Evolutionary conservation across 371 early-diverging fungal species (phyloP).

Genomic region (Mortierella sp.): DNA sequence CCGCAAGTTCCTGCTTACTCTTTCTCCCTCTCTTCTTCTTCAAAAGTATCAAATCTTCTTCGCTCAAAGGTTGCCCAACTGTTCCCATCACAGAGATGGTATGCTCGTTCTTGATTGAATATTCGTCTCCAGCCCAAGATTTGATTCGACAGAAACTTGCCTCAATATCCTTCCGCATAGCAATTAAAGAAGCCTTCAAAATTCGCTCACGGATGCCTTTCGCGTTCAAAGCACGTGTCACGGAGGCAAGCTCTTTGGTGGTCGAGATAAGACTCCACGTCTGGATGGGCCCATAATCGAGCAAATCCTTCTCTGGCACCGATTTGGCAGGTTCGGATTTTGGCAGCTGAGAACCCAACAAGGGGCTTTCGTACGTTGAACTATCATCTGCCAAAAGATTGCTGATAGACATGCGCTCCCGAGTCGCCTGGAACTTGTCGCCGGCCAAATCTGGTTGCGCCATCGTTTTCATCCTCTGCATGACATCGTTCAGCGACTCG

Average conservation of each 20-base stretch:
- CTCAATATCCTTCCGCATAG: slow-evolving; percentile 51
- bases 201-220: slow-evolving; percentile 51
- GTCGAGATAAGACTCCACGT: slow-evolving; percentile 53
- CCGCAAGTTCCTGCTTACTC: slow-evolving; percentile 51
- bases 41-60: slow-evolving; percentile 28
- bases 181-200: slow-evolving; percentile 38
- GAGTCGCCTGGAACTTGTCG: slow-evolving; percentile 13
- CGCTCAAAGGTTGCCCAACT: slow-evolving; percentile 40
- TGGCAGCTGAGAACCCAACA: not conserved
- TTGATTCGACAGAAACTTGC: slow-evolving; percentile 33
- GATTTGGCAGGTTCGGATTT: not conserved
- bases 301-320: slow-evolving; percentile 25
- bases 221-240: slow-evolving; percentile 46
- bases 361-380: not conserved
- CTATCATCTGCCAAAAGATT: slow-evolving; percentile 20
- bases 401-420: slow-evolving; percentile 42
- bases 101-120: slow-evolving; percentile 22
- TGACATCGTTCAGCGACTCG: slow-evolving; percentile 36
- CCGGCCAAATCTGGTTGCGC: slow-evolving; percentile 45
- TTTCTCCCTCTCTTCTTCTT: slow-evolving; percentile 51
- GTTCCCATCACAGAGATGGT: slow-evolving; percentile 32
- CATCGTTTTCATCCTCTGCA: slow-evolving; percentile 44
- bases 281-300: slow-evolving; percentile 51
- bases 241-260: slow-evolving; percentile 44
- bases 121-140: slow-evolving; percentile 37